Conservation (phyloP, 2,329 filamentous ascomycete genomes). For the Aureobasidium sp. region DNA sequence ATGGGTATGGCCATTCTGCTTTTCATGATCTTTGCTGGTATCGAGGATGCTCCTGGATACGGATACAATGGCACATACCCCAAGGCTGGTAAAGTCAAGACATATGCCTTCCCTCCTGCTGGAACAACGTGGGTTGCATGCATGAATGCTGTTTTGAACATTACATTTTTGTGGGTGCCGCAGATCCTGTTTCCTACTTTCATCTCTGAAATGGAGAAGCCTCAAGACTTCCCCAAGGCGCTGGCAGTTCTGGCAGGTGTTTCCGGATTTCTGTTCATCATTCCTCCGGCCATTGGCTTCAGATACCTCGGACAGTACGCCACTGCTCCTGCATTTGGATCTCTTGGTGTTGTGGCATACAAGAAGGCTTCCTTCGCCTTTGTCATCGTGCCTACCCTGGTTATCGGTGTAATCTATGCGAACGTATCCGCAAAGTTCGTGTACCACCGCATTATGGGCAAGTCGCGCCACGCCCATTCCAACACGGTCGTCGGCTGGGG, state of each 20-base stretch:
- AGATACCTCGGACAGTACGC: constrained; percentile 41
- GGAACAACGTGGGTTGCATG: constrained; percentile 40
- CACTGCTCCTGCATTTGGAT: constrained; percentile 42
- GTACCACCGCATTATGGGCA: constrained; percentile 36
- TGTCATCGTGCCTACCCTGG: constrained; percentile 41
- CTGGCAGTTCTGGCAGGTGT: constrained; percentile 38
- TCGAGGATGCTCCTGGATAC: constrained; percentile 34
- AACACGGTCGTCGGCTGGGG: constrained; percentile 41
- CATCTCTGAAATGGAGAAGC: constrained; percentile 42
- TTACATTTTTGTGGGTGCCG: constrained; percentile 43
- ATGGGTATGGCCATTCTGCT: constrained; percentile 43
- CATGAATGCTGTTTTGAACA: constrained; percentile 40
- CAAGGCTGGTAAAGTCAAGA: constrained; percentile 33
- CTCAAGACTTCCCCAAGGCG: constrained; percentile 43
- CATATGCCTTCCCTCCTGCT: constrained; percentile 39
- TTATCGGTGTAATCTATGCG: constrained; percentile 43
- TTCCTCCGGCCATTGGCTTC: constrained; percentile 42
- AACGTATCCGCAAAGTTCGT: constrained; percentile 42
- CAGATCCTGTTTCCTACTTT: constrained; percentile 45
- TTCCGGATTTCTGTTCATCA: constrained; percentile 40
- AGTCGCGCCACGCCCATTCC: constrained; percentile 36
- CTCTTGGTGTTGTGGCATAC: constrained; percentile 34
- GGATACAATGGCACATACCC: constrained; percentile 41
- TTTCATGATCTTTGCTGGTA: constrained; percentile 41
- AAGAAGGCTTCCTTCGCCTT: constrained; percentile 43